Evolutionary conservation across 176 grass and related monocot genomes (phyloP).

Genomic region (Elaeis guineensis): DNA sequence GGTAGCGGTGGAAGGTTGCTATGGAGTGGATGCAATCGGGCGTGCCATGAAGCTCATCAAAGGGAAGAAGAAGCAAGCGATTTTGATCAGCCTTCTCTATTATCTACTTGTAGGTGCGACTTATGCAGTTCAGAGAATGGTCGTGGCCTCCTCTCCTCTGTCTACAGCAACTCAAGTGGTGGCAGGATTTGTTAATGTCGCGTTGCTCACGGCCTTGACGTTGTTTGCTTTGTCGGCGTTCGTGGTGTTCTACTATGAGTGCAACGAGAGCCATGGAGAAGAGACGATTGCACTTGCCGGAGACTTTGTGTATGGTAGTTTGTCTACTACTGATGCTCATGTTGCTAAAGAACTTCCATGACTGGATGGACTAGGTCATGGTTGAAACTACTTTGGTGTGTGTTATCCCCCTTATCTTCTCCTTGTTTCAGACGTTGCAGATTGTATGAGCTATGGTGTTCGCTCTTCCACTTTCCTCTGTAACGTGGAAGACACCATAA

Average conservation of each 20-base stretch:
- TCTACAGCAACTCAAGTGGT: not conserved
- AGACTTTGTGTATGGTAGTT: not conserved
- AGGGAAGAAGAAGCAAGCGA: constrained; percentile 14
- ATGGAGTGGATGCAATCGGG: constrained; percentile 17
- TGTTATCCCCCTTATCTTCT: too few species aligned
- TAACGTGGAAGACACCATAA: too few species aligned
- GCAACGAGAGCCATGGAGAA: constrained; percentile 1
- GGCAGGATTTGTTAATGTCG: not conserved
- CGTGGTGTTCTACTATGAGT: constrained; percentile 14
- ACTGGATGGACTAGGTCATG: too few species aligned
- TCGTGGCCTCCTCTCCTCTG: not conserved
- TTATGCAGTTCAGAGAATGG: too few species aligned
- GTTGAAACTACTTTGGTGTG: too few species aligned
- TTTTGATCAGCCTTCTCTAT: not conserved
- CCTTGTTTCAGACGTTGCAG: too few species aligned
- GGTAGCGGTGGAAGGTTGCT: constrained; percentile 9
- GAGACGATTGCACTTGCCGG: not conserved
- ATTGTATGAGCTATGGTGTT: too few species aligned
- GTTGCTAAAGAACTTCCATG: constrained; percentile 4
- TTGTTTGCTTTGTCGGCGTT: not conserved
- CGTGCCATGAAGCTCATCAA: constrained; percentile 18
- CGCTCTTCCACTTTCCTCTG: too few species aligned
- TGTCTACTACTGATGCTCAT: too few species aligned
- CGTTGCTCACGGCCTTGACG: not conserved
- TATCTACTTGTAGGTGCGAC: not conserved